Base-by-base conservation (phyloP, 2,329 filamentous ascomycete species). In the Fusarium torreyae region DNA sequence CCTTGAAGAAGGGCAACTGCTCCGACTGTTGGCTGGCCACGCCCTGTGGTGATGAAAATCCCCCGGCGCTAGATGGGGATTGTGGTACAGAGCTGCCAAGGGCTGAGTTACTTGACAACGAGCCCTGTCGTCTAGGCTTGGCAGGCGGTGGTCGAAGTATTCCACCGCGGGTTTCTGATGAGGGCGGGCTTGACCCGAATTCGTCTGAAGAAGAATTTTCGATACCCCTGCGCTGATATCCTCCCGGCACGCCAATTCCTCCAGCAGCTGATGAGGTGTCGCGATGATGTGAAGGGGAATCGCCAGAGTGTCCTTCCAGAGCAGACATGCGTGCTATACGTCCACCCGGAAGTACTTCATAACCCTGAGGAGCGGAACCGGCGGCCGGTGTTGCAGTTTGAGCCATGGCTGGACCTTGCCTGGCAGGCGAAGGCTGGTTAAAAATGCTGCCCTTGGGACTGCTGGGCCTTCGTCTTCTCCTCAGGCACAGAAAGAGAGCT, bases 261-360 rank as follows among this genome's bases (percentile, higher is more conserved):
- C 83, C 82, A 24, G 81, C 82, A 11, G 63, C 66, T 26, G 77
- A 77, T 24, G 74, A 76, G 20, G 78, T 76, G 15, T 81, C 82
- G 44, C 80, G 85, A 58, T 86, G 86, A 33, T 84, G 84, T 3
- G 84, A 85, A 2, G 89, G 85, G 5, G 89, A 88, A 22, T 89
- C 87, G 60, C 86, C 88, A 1, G 89, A 88, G 56, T 91, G 88
- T 7, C 90, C 91, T 81, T 98, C 95, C 53, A 99, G 81, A 34
- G 96, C 96, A 39, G 95, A 94, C 96, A 99, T 98, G 57, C 96
- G 91, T 39, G 96, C 93, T 62, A 99, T 96, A 66, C 96, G 91
- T 31, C 94, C 94, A 43, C 94, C 94, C 7, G 94, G 93, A 13
- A 97, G 85, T 17, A 94, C 87, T 72, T 94, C 91, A 69, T 93